Evolutionary conservation across 805 yeast species (phyloP), one percentile per base, ranked within the genome.

Genomic region (Suhomyces sp.): DNA sequence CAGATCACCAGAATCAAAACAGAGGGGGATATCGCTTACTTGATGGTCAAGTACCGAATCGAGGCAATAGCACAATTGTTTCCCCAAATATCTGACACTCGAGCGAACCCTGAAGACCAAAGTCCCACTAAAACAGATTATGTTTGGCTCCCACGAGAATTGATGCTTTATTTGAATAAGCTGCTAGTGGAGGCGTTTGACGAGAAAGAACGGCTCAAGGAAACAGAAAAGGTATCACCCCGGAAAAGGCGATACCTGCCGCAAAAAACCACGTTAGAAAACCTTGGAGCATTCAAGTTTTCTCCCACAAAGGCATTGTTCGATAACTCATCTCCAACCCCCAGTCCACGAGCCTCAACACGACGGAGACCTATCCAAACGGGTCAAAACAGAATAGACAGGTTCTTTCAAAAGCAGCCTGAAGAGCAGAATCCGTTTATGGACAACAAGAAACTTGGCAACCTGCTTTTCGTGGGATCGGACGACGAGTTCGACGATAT

Each of bases 231-330:
- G 12, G 44, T 3, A 29, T 57, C 65, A 2, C 62, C 61, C 7
- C 47, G 50, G n/a, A 58, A 57, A 39, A 52, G 35, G 8, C 44
- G 41, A 29, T 37, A 53, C 27, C 43, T 40, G 3, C 48, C 50
- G 2, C 68, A 68, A 46, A 66, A 59, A 45, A 63, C 71, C 2
- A 69, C 72, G 0, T 54, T 69, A 19, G 73, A 69, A 44, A 47
- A 40, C 27, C 39, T 60, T 13, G 47, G 50, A 4, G 27, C 52
- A 44, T 55, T 55, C 54, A 56, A 55, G 15, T 13, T 20, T 20
- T 46, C 48, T 21, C 48, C 44, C n/a, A 31, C 25, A 9, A 47
- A 50, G 35, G 9, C 15, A 31, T 31, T 17, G 3, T 12, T 4
- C 9, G 35, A 19, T 4, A 37, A 37, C 41, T 9, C 19, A 17